phyloP scores from a whole-genome alignment of 495 filamentous ascomycete genomes.

The Daldinia childiae region DNA sequence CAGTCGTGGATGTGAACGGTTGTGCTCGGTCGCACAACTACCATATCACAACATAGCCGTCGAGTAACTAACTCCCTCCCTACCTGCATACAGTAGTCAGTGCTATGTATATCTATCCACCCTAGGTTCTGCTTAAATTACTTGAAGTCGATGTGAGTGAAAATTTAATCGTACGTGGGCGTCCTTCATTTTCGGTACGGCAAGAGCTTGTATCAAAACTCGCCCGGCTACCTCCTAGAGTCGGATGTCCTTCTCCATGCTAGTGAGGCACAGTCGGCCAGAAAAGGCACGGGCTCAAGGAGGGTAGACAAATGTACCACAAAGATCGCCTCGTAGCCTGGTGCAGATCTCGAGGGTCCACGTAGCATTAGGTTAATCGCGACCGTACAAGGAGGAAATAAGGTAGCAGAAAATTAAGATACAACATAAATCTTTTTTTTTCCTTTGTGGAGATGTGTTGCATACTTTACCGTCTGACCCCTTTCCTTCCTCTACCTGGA shows the following conservation, averaged over 20 bases:
- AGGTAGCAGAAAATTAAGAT: conserved; percentile 26
- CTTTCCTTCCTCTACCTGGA: conserved; percentile 12
- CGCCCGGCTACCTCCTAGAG: neutral
- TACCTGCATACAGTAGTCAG: conserved; percentile 7
- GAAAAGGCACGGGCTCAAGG: conserved; percentile 2
- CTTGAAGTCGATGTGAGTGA: conserved; percentile 14
- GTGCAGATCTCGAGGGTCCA: conserved; percentile 34
- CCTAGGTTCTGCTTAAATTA: conserved; percentile 4
- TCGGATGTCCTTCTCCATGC: conserved; percentile 6
- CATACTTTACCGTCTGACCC: conserved; percentile 23
- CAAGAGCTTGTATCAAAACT: conserved; percentile 12
- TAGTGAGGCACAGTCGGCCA: neutral
- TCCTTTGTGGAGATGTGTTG: conserved; percentile 13
- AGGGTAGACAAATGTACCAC: conserved; percentile 26
- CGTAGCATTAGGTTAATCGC: conserved; percentile 27
- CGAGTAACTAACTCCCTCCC: conserved; percentile 18
- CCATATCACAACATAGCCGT: conserved; percentile 32
- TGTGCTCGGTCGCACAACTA: conserved; percentile 11
- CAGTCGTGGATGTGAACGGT: conserved; percentile 20
- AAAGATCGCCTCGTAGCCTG: conserved; percentile 37
- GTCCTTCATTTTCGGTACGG: neutral
- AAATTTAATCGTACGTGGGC: neutral
- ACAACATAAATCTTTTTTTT: conserved; percentile 9
- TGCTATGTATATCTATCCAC: conserved; percentile 9
- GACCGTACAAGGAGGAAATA: conserved; percentile 16